Base-by-base conservation (phyloP, 176 grass and related monocot genomes). In the Luzula sylvatica region DNA sequence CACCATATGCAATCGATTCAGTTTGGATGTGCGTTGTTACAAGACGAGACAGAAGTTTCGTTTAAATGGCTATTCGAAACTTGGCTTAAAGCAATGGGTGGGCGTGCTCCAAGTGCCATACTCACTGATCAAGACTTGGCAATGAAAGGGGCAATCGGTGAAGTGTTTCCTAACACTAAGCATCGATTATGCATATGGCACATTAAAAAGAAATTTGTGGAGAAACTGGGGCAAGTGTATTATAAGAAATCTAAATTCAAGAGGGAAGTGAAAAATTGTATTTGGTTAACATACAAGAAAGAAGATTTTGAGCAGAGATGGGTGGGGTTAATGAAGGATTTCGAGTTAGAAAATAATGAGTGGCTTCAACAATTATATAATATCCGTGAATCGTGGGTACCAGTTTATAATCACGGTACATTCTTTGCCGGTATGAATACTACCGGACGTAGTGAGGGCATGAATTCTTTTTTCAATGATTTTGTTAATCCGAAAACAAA, bases 121-220 rank as follows among this genome's bases (percentile, higher is more conserved):
- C 7, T 68, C 2, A 67, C 48, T 4, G 30, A 67, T 15, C 48
- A 67, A 43, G 64, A 54, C 11, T 47, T 12, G 23, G 8, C 18
- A 1, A 67, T 67, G 64, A 67, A 26, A 4, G 7, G 0, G 9
- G 24, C 25, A 21, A 67, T 67, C 21, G 11, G 23, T 4, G 16
- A 9, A 13, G 45, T 66, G 1, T 66, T 66, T 50, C 23, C 42
- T 14, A 11, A 5, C 14, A 66, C 20, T 0, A 0, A 29, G 3
- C 61, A 66, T 29, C 26, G 42, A 19, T 5, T 3, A 7, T 67
- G 64, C 15, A 2, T 23, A n/a, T 65, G 44, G 60, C 41, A 65
- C 13, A 14, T 65, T 1, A 5, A 26, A 42, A 50, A 23, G 3
- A 65, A 65, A 16, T 20, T 65, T 1, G 3, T 46, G 40, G 29